Evolutionary conservation across 208 protist species (phyloP).

Genomic region (Acanthamoeba quina): DNA sequence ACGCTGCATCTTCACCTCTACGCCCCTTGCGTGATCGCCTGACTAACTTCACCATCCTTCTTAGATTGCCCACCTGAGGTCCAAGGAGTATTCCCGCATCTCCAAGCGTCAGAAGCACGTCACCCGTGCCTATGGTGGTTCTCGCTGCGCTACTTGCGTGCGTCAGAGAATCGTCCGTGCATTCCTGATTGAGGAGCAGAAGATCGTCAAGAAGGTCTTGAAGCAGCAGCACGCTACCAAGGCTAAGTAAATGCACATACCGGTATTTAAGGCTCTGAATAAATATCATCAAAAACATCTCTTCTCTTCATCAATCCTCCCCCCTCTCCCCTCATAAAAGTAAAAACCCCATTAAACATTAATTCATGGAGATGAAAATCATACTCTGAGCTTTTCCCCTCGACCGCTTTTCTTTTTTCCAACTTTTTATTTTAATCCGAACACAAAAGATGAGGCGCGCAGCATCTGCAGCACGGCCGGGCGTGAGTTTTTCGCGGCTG

Average conservation of each 20-base stretch:
- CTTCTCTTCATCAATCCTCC: too few species aligned
- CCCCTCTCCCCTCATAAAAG: too few species aligned
- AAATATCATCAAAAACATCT: not conserved
- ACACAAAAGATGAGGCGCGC: not conserved
- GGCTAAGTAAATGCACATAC: conserved; percentile 62
- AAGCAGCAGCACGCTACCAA: conserved; percentile 77
- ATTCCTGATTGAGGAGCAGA: conserved; percentile 99
- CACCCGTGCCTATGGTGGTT: conserved; percentile 97
- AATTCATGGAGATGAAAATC: too few species aligned
- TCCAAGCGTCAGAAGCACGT: conserved; percentile 96
- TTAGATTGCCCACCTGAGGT: conserved; percentile 92
- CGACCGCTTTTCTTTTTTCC: not conserved
- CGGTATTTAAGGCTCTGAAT: conserved; percentile 6
- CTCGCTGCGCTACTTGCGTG: conserved; percentile 96
- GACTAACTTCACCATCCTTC: not conserved
- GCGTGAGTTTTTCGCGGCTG: not conserved
- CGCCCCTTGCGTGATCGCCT: not conserved
- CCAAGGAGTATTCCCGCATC: conserved; percentile 91
- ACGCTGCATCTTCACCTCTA: not conserved
- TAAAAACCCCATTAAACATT: too few species aligned
- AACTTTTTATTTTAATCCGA: too few species aligned
- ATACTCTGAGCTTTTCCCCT: not conserved
- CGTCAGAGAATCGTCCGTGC: conserved; percentile 97
- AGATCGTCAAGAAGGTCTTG: conserved; percentile 93
- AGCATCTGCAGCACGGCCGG: not conserved